phyloP scores from a whole-genome alignment of 176 grass and related monocot species.

The Oryza australiensis region DNA sequence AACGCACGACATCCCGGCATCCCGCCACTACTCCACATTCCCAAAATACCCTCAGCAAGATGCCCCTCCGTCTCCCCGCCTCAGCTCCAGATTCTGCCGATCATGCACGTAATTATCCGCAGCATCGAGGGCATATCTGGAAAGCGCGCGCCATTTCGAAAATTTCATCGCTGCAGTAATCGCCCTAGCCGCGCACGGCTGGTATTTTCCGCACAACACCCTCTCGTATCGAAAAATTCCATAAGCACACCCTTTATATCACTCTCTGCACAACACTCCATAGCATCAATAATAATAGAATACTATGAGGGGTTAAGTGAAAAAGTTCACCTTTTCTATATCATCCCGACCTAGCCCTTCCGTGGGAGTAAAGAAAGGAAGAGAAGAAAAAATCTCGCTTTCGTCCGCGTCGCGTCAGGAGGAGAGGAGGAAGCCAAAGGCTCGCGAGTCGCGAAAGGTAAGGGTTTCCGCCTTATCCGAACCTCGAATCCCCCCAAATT shows the following conservation, averaged over 20 bases:
- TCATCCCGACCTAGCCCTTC: neutral
- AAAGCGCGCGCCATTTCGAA: constrained; percentile 14
- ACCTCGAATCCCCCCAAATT: neutral
- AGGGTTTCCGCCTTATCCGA: constrained; percentile 35
- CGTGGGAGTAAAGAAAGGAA: neutral
- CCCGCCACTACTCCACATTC: neutral
- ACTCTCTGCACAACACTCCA: no score
- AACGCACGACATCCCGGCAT: neutral
- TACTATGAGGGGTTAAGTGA: rapidly evolving
- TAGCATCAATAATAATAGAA: neutral
- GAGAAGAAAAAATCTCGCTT: constrained; percentile 22
- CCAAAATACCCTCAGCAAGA: neutral
- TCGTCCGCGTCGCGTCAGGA: constrained; percentile 3
- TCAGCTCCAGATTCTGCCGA: neutral
- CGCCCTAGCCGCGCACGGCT: neutral
- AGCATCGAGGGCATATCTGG: neutral
- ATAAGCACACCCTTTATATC: rapidly evolving
- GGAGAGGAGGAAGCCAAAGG: neutral
- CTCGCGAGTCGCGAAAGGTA: constrained; percentile 45
- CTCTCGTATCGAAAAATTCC: rapidly evolving
- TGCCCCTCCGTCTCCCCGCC: constrained; percentile 5
- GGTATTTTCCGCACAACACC: neutral
- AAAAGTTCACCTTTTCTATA: neutral
- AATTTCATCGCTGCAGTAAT: constrained; percentile 7
- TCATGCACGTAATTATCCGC: neutral